Evolutionary conservation across 2,329 filamentous ascomycete species (phyloP).

Genomic region (Macrophomina tecta): DNA sequence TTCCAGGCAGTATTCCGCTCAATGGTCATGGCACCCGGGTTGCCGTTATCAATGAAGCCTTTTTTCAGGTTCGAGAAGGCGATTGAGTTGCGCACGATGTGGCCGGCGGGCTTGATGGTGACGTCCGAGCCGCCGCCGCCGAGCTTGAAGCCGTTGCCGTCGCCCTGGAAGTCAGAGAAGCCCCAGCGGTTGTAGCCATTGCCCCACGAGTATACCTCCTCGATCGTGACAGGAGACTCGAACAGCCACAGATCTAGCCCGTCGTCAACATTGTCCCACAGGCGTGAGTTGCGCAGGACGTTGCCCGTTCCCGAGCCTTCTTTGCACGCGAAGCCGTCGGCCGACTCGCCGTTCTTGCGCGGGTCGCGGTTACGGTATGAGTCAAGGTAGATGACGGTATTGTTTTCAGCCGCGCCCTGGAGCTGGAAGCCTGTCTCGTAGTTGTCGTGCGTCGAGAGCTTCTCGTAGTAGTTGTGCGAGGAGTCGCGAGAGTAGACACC

Average conservation of each 20-base stretch:
- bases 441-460: constrained; percentile 47
- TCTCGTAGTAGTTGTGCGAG: constrained; percentile 46
- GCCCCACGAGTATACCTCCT: constrained; percentile 55
- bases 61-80: constrained; percentile 53
- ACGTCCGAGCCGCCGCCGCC: constrained; percentile 43
- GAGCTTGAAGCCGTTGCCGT: constrained; percentile 59
- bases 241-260: constrained; percentile 55
- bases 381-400: constrained; percentile 37
- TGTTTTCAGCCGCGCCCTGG: constrained; percentile 40
- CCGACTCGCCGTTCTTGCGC: constrained; percentile 59
- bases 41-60: constrained; percentile 56
- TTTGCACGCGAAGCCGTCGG: constrained; percentile 58
- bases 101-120: constrained; percentile 47
- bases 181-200: constrained; percentile 56
- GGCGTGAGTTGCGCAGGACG: constrained; percentile 51
- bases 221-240: constrained; percentile 50
- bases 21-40: constrained; percentile 50
- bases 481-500: constrained; percentile 45
- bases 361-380: constrained; percentile 42
- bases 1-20: constrained; percentile 55
- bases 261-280: constrained; percentile 61
- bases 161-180: constrained; percentile 52
- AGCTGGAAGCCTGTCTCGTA: constrained; percentile 49
- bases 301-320: constrained; percentile 56
- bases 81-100: constrained; percentile 54